Conservation (phyloP, 225 moss, liverwort and hornwort species). For the Asterella californica region DNA sequence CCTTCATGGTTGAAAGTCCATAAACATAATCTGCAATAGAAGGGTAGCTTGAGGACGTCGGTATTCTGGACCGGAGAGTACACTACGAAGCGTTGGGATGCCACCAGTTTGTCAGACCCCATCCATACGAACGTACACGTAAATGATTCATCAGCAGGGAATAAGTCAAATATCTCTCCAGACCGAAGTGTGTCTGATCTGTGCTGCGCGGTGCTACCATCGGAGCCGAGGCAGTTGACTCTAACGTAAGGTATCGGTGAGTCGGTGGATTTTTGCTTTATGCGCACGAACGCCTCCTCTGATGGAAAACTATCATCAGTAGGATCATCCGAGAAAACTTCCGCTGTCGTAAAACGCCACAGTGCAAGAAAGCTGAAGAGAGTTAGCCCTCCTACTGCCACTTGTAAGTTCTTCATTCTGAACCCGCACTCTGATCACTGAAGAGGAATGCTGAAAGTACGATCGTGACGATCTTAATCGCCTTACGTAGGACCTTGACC, state of each 20-base stretch:
- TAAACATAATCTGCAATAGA: conserved; percentile 13
- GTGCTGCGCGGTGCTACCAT: background rate
- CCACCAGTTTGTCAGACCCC: background rate
- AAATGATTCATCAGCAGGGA: background rate
- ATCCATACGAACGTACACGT: background rate
- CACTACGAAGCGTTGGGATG: background rate
- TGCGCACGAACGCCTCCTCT: background rate
- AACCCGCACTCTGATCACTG: no score
- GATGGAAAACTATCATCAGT: background rate
- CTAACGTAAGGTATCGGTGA: background rate
- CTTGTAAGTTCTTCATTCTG: no score
- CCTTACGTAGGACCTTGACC: no score
- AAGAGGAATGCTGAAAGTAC: no score
- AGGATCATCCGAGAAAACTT: conserved; percentile 1
- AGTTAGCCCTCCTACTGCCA: background rate
- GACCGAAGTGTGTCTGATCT: background rate
- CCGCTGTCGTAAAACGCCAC: background rate
- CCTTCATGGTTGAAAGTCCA: conserved; percentile 9
- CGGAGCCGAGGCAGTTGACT: background rate
- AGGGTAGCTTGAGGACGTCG: conserved; percentile 5
- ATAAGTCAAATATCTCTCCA: background rate
- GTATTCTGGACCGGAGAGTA: background rate
- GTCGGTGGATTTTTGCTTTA: background rate
- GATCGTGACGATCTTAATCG: no score
- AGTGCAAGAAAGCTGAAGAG: background rate